phyloP scores from a whole-genome alignment of 73 alveolate species.

The Paramecium sonneborni region DNA sequence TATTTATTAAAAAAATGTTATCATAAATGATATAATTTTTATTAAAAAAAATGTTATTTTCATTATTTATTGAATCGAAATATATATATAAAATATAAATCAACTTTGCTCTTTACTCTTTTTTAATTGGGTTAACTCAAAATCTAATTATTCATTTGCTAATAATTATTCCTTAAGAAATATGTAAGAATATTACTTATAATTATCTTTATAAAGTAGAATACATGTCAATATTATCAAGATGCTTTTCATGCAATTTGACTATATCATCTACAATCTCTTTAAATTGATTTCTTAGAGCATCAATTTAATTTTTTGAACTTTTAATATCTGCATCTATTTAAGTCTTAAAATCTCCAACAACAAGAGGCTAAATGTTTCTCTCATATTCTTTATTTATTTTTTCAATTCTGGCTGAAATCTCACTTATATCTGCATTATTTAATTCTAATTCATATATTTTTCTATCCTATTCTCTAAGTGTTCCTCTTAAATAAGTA shows the following conservation, averaged over 20 bases:
- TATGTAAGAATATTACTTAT: background rate
- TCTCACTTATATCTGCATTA: conserved; percentile 49
- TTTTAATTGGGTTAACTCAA: background rate
- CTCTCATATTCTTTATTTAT: conserved; percentile 52
- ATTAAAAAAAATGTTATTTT: background rate
- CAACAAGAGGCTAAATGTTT: conserved; percentile 48
- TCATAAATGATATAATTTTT: no score
- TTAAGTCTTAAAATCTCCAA: conserved; percentile 48
- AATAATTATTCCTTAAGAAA: conserved; percentile 15
- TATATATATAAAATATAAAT: background rate
- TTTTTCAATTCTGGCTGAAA: conserved; percentile 49
- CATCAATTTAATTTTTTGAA: conserved; percentile 45
- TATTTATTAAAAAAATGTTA: no score
- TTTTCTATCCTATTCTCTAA: conserved; percentile 47
- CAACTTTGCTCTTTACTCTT: background rate
- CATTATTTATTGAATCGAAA: background rate
- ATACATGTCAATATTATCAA: conserved; percentile 52
- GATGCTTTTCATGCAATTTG: conserved; percentile 47
- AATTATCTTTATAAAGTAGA: conserved; percentile 34
- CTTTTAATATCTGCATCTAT: conserved; percentile 49
- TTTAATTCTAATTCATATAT: conserved; percentile 54
- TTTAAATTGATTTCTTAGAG: conserved; percentile 24
- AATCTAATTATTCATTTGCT: conserved; percentile 40
- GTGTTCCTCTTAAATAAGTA: conserved; percentile 32
- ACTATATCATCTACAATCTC: conserved; percentile 56